These are phyloP conservation scores for Apophysomyces trapeziformis DNA, from an alignment of 371 early-diverging fungal genomes.

Conservation along the genomic window DNA sequence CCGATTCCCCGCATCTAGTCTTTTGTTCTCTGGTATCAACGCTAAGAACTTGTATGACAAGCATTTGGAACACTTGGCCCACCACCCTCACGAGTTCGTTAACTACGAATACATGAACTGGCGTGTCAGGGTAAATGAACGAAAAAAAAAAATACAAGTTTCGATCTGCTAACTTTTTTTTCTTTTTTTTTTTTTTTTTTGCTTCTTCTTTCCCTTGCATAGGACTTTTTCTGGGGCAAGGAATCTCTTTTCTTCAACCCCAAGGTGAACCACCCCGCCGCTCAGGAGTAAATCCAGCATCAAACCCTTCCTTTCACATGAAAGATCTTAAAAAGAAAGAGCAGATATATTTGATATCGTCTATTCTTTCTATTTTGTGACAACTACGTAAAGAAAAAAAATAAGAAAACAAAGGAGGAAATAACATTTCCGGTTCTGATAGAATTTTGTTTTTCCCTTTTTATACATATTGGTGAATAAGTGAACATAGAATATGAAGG, in stretches of 20 bases:
- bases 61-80: constrained; percentile 45
- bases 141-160: too few species aligned
- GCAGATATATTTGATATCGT: not conserved
- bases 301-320: constrained; percentile 3
- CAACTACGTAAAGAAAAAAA: not conserved
- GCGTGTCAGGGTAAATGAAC: constrained; percentile 34
- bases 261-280: constrained; percentile 48
- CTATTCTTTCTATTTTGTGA: constrained; percentile 10
- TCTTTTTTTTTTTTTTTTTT: not conserved
- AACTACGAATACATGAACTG: constrained; percentile 53
- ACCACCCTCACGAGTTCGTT: constrained; percentile 49
- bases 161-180: not conserved
- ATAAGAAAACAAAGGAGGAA: not conserved
- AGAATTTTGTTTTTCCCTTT: constrained; percentile 1
- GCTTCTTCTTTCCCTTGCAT: not conserved
- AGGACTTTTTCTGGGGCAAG: constrained; percentile 56
- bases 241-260: constrained; percentile 59
- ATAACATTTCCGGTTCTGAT: constrained; percentile 5
- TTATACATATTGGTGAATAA: constrained; percentile 5
- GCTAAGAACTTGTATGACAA: constrained; percentile 46
- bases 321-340: not conserved
- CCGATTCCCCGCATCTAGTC: constrained; percentile 24
- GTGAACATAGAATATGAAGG: not conserved
- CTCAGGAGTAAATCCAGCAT: constrained; percentile 22
- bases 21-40: constrained; percentile 45